Conservation (phyloP, 1,284 basidiomycete species). For the Ganoderma sinense region DNA sequence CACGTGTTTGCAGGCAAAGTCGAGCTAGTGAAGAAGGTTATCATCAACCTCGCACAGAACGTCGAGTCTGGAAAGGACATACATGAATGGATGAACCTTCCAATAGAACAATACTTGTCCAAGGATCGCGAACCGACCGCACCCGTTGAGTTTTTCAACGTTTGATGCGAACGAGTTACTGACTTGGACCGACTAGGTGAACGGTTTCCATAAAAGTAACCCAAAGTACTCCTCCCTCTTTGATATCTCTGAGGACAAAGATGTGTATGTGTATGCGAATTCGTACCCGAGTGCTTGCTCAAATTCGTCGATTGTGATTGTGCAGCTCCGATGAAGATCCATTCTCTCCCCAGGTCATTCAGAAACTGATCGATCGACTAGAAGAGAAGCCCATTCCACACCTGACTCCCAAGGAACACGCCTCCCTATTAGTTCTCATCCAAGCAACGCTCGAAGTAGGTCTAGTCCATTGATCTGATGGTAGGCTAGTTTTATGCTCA, state of each 20-base stretch:
- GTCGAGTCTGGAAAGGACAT: conserved; percentile 41
- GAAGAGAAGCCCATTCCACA: conserved; percentile 72
- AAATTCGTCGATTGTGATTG: background rate
- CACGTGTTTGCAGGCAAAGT: conserved; percentile 70
- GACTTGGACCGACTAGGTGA: conserved; percentile 16
- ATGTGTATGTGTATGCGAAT: conserved; percentile 48
- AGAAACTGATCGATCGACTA: conserved; percentile 69
- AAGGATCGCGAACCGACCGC: conserved; percentile 38
- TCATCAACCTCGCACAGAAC: conserved; percentile 67
- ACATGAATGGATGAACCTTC: conserved; percentile 54
- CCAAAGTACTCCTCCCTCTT: conserved; percentile 57
- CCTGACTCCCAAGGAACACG: conserved; percentile 79
- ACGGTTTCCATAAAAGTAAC: conserved; percentile 38
- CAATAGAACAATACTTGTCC: conserved; percentile 62
- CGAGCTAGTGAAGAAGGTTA: conserved; percentile 83
- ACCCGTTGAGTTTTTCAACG: conserved; percentile 14
- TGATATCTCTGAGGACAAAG: conserved; percentile 41
- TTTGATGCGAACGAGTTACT: background rate
- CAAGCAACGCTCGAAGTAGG: conserved; percentile 87
- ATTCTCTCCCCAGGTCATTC: conserved; percentile 70
- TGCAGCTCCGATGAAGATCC: conserved; percentile 56
- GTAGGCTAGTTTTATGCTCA: background rate
- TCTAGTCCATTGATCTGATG: too few relatives aligned
- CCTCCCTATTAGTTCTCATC: conserved; percentile 81
- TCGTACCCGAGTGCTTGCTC: background rate